Conservation (phyloP, 176 grass and related monocot genomes). For the Typha latifolia region DNA sequence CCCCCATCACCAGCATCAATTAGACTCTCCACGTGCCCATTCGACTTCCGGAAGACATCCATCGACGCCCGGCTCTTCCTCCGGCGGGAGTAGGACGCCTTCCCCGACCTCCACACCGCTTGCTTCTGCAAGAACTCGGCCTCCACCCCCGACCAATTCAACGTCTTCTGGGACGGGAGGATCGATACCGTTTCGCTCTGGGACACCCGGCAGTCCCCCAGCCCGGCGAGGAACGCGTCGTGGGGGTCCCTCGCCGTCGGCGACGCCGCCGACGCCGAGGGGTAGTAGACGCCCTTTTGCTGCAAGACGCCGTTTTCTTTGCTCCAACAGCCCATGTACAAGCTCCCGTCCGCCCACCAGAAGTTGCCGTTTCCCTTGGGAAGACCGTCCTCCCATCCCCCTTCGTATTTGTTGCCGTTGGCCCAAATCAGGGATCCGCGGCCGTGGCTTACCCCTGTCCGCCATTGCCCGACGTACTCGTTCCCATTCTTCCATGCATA, state of each 20-base stretch:
- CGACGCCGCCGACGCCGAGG: conserved; percentile 34
- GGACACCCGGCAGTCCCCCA: conserved; percentile 36
- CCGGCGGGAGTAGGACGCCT: conserved; percentile 24
- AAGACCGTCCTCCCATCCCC: conserved; percentile 60
- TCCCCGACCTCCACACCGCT: conserved; percentile 42
- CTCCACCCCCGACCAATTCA: conserved; percentile 55
- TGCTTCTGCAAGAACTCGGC: conserved; percentile 38
- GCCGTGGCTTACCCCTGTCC: conserved; percentile 54
- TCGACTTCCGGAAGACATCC: conserved; percentile 9
- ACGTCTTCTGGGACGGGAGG: conserved; percentile 65
- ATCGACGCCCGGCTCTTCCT: conserved; percentile 25
- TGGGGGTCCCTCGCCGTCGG: conserved; percentile 43
- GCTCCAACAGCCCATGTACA: conserved; percentile 60
- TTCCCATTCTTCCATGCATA: conserved; percentile 45
- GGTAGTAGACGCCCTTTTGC: conserved; percentile 68
- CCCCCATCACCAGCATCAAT: not conserved
- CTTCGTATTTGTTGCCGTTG: conserved; percentile 69
- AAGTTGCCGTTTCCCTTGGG: conserved; percentile 79
- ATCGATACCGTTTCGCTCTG: conserved; percentile 59
- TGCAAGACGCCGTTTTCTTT: conserved; percentile 33
- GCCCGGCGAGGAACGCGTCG: conserved; percentile 33
- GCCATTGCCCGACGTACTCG: conserved; percentile 73
- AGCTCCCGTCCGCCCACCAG: conserved; percentile 67
- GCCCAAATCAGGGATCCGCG: conserved; percentile 50
- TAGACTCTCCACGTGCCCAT: conserved; percentile 14